phyloP scores from a whole-genome alignment of 208 protist genomes.

The Porcisia deanei region DNA sequence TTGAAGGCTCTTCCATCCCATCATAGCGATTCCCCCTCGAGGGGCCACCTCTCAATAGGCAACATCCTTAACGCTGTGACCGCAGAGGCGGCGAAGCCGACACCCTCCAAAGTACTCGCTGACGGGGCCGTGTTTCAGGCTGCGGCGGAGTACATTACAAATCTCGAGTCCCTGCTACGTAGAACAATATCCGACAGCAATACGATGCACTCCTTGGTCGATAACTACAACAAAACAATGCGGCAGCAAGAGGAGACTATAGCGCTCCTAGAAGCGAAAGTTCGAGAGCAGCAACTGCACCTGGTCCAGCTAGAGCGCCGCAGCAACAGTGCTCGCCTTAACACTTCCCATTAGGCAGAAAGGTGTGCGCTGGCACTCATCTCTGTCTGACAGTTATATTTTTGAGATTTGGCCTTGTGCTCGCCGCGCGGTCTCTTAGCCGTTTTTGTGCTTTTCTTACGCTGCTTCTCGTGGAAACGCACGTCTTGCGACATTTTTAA shows the following conservation, averaged over 20 bases:
- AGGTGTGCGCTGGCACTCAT: not conserved
- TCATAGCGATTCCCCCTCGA: constrained; percentile 8
- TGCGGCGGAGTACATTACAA: constrained; percentile 56
- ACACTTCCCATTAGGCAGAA: not conserved
- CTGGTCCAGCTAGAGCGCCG: constrained; percentile 38
- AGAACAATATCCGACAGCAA: constrained; percentile 51
- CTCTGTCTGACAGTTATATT: not conserved
- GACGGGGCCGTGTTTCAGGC: constrained; percentile 62
- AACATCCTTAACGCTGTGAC: constrained; percentile 1
- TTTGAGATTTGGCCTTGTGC: not conserved
- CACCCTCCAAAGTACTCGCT: constrained; percentile 12
- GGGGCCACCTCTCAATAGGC: not conserved
- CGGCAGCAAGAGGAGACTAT: constrained; percentile 47
- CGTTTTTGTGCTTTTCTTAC: not conserved
- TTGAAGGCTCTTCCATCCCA: constrained; percentile 33
- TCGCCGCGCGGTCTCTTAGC: not conserved
- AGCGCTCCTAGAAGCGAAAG: constrained; percentile 38
- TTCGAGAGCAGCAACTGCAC: constrained; percentile 40
- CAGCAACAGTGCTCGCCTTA: constrained; percentile 6
- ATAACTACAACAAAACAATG: constrained; percentile 38
- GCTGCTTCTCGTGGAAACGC: not conserved
- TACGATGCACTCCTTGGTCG: constrained; percentile 32
- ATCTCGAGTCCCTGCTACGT: constrained; percentile 63
- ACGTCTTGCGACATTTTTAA: not conserved
- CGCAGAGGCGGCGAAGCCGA: constrained; percentile 1